Base-by-base conservation (phyloP, 345 rosid species). In the Laguncularia racemosa region DNA sequence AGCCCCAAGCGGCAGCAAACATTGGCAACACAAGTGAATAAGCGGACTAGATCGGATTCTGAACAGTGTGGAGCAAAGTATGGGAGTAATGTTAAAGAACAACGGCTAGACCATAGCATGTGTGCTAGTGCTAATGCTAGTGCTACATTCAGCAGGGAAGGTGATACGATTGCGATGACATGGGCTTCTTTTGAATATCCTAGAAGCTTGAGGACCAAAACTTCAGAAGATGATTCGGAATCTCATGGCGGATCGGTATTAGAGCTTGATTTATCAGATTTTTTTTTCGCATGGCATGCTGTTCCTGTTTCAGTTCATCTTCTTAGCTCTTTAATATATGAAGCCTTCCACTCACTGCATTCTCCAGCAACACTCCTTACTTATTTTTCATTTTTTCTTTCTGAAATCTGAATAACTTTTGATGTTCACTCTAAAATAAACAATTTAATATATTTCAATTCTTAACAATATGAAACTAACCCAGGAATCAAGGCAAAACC, bases 131-230 rank as follows among this genome's bases (percentile, higher is more conserved):
- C 51, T 0, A 70, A 74, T 64, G 80, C 46, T 16, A 64, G 63
- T 49, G 66, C 71, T 15, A 47, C 80, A 14, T 53, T 63, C 56
- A 50, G 62, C 17, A 59, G 59, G 67, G 77, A 69, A 6, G 71
- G 65, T 16, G 76, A 76, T n/a, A 52, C 53, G 7, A 67, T 69
- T 6, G 63, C 56, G 65, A 70, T 56, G 80, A 71, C 78, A 6
- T 74, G 78, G 80, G 50, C 70, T 55, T 78, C 84, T 12, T 68
- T 67, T 56, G 89, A 80, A 16, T 80, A 87, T 21, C 65, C 72
- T 33, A 58, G 46, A 48, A 75, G 70, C 70, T 71, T 72, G 59
- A 76, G 72, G 69, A 67, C 75, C 26, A 81, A 82, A 67, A 67
- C 68, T 52, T 60, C 71, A 0, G 79, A 82, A 5, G 80, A 76